Evolutionary conservation across 2,329 filamentous ascomycete species (phyloP).

Genomic region (Myriosclerotinia scirpicola): DNA sequence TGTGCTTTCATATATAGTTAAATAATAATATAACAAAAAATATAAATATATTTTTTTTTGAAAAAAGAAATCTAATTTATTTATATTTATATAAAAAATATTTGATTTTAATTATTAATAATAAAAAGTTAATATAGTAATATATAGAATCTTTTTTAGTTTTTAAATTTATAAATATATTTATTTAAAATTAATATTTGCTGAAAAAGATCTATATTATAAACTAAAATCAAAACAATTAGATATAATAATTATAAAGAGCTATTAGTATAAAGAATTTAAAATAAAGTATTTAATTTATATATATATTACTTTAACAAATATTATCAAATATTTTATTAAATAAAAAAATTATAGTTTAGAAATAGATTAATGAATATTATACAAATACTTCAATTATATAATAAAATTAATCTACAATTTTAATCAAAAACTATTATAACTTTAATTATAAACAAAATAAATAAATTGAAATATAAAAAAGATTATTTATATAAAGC

Average conservation of each 20-base stretch:
- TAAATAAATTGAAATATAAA: no score
- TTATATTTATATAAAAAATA: no score
- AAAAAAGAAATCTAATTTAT: no score
- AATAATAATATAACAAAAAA: no score
- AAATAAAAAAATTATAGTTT: not conserved
- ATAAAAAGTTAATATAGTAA: not conserved
- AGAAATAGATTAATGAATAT: not conserved
- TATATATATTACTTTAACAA: not conserved
- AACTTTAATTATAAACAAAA: no score
- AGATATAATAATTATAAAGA: not conserved
- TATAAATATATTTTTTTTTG: no score
- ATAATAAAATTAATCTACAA: not conserved
- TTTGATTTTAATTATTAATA: no score
- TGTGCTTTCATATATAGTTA: no score
- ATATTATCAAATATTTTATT: not conserved
- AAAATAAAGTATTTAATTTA: not conserved
- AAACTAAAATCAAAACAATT: not conserved
- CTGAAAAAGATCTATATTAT: not conserved
- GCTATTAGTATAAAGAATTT: not conserved
- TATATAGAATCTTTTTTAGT: not conserved
- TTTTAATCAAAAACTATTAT: not conserved
- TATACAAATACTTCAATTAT: not conserved
- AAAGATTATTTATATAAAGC: no score
- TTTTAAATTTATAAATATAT: not conserved
- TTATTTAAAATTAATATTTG: not conserved